Conservation (phyloP, 2,329 filamentous ascomycete species). For the Apiospora hydei region DNA sequence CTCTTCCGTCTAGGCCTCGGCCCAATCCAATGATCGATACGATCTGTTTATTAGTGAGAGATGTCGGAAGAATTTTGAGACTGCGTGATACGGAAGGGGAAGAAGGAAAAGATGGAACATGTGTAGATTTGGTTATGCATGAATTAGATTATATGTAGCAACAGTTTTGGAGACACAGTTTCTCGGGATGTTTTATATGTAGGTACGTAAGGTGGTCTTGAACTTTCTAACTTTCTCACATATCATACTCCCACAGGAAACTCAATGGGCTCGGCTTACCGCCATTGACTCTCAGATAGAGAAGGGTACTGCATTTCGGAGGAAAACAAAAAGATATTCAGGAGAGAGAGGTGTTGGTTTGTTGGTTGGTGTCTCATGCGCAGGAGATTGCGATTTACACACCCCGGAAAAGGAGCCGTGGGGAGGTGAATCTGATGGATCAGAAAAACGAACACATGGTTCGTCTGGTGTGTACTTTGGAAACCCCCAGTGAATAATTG, state of each 20-base stretch:
- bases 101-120: background rate
- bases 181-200: background rate
- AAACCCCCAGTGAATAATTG: background rate
- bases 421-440: background rate
- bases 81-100: background rate
- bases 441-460: background rate
- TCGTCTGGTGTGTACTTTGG: background rate
- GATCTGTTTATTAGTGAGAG: background rate
- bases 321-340: background rate
- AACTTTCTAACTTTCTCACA: background rate
- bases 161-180: background rate
- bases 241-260: background rate
- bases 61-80: background rate
- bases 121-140: background rate
- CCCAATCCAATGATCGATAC: background rate
- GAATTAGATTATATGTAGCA: background rate
- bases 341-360: background rate
- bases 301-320: no score
- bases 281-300: background rate
- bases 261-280: background rate
- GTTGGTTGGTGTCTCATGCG: background rate
- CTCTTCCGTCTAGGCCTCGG: background rate
- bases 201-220: background rate
- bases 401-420: background rate
- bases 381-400: background rate